Conservation (phyloP, 805 yeast genomes). For the Starmerella cellae region DNA sequence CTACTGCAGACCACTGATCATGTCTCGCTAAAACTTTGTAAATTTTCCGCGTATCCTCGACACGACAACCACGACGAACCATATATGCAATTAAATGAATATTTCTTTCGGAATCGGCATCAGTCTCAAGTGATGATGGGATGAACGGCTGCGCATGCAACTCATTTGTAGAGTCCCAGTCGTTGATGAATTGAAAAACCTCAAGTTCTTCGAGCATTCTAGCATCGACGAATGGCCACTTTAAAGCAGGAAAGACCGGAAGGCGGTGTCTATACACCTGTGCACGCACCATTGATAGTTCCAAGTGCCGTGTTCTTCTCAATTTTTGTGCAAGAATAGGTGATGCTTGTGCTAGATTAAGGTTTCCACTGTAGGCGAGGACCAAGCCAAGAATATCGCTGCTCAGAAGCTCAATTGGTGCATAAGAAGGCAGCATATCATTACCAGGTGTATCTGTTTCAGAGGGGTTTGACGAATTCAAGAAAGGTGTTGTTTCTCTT, state of each 20-base stretch:
- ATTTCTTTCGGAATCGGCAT: slow-evolving; percentile 5
- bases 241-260: slow-evolving; percentile 5
- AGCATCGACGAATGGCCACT: slow-evolving; percentile 21
- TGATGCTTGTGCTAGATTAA: slow-evolving; percentile 30
- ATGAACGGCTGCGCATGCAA: slow-evolving; percentile 55
- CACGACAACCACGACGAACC: slow-evolving; percentile 16
- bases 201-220: slow-evolving; percentile 35
- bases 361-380: slow-evolving; percentile 31
- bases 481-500: no score
- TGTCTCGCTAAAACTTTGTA: slow-evolving; percentile 7
- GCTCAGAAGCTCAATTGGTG: slow-evolving; percentile 28
- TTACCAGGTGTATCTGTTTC: background rate
- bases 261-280: slow-evolving; percentile 6
- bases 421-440: background rate
- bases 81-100: slow-evolving; percentile 22
- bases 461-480: no score
- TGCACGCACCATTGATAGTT: slow-evolving; percentile 16
- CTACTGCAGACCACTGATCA: slow-evolving; percentile 5
- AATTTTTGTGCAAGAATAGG: slow-evolving; percentile 23
- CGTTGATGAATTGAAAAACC: slow-evolving; percentile 43
- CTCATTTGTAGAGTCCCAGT: background rate
- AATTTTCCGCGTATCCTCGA: slow-evolving; percentile 11
- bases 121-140: slow-evolving; percentile 60
- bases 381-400: slow-evolving; percentile 33
- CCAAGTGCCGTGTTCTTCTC: slow-evolving; percentile 23